Base-by-base conservation (phyloP, 2,329 filamentous ascomycete genomes). In the Alternaria tenuissima region DNA sequence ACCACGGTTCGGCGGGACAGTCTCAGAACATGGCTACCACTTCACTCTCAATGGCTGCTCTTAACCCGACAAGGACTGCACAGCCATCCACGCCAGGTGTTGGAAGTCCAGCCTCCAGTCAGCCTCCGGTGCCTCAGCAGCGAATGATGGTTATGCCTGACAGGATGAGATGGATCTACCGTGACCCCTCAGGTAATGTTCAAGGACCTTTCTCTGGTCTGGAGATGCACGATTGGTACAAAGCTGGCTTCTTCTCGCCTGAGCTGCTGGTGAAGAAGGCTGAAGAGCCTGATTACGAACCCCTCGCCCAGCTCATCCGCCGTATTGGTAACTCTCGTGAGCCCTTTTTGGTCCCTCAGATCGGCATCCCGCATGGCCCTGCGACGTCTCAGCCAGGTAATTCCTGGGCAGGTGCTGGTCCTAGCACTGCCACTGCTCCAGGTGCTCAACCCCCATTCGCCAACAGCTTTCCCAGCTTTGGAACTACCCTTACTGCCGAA, bases 221-320 rank as follows among this genome's bases (percentile, higher is more conserved):
- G 51, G 95, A 99, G 79, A 99, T 99, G 95, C 96, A 99, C 69
- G 96, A 99, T 72, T 99, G 95, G 95, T 99, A 98, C 81, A 98
- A 98, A 78, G 94, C 94, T 38, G 94, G 94, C 46, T 99, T 98
- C 81, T 99, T 99, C 80, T 96, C 93, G 0, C 90, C 94, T 0
- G 94, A 99, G 70, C 84, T 99, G 20, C 88, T 96, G 43, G 95
- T 99, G 32, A 97, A 96, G 82, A 97, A 97, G 77, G 84, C 94
- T 5, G 95, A 99, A 76, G 95, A 99, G 73, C 84, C 86, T 0
- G 94, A 99, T 51, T 99, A 97, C 71, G 95, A 99, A 78, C 95
- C 94, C 12, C 83, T 99, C 9, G 95, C 94, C 3, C 94, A 98
- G 78, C 87, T 99, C 24, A 97, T 99, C 64, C 86, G 95, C 43